Base-by-base conservation (phyloP, 2,329 filamentous ascomycete genomes). In the Pezicula radicicola region DNA sequence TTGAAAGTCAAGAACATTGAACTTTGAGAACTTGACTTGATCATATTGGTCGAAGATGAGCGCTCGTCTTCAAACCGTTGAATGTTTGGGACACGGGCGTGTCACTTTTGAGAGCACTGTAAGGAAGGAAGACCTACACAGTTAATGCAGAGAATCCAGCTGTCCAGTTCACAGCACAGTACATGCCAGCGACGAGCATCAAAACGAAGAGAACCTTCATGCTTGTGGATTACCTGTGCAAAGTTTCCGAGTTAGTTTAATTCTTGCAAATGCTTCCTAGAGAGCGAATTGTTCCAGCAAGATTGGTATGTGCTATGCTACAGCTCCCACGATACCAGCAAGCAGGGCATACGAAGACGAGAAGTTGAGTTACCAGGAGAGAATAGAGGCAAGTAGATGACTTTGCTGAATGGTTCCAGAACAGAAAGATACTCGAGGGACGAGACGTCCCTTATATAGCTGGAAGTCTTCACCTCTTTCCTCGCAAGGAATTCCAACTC, bases 131-230 rank as follows among this genome's bases (percentile, higher is more conserved):
- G 4, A 44, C 41, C 13, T 44, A 44, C 41, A 44, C 41, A 28
- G 41, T 18, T 13, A 44, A 44, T 19, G 19, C n/a, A 19, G 41
- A 5, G 13, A 44, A 44, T 21, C 41, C 41, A 19, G 4, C 41
- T 44, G 13, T 28, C 41, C 41, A 44, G 25, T 16, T 44, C 41
- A 44, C 41, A 44, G 19, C 41, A 44, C 4, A 44, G 4, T 4
- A 44, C 41, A 44, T 19, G 41, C 41, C 25, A 8, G 41, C 15
- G 18, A 44, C 41, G 25, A 44, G 41, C 7, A 19, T 44, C 41
- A 44, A 44, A 44, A 44, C 19, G 12, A 44, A 13, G 41, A 44
- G 25, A 28, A 44, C 41, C 13, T 44, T 44, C 41, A 44, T 44
- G 25, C 41, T 44, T 44, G 41, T 28, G 41, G 18, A 44, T 44